Base-by-base conservation (phyloP, 257 asterid genomes). In the Solanum clarkiae region DNA sequence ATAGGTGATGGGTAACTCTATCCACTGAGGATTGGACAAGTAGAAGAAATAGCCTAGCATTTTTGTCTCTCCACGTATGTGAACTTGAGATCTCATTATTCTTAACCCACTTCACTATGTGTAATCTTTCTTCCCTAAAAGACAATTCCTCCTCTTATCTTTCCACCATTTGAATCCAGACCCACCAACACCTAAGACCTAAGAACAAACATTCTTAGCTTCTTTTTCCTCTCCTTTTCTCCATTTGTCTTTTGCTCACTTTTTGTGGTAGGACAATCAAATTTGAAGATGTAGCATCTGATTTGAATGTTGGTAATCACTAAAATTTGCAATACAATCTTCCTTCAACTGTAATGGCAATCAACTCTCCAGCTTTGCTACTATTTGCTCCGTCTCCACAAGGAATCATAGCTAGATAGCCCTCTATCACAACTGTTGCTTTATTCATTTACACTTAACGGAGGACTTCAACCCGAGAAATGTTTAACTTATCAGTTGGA, bases 291-390 rank as follows among this genome's bases (percentile, higher is more conserved):
- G 92, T 94, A 92, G 93, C 90, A 88, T 86, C 98, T 81, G 95
- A 85, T 89, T 18, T 81, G 97, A 90, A 80, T 93, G 95, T 84
- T 89, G 85, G 87, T 90, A 95, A 89, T 94, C 98, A 86, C 93
- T 94, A 86, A 97, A 94, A 83, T 97, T 97, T 36, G 90, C 91
- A 84, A 89, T 47, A 87, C 91, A 97, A 80, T 80, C 98, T 91
- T 95, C 98, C 81, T 92, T 97, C 98, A 84, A 97, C 99, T 44
- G 98, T 97, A 62, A 93, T 85, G 81, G 97, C 93, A 88, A 97
- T 97, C 85, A 92, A 87, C 99, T 95, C 22, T 26, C 44, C 60
- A 75, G 49, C 62, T 75, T 49, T 49, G 44, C 24, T 24, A 75
- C 16, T 8, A 13, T 26, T 75, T 22, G 81, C 62, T 16, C 32